phyloP scores from a whole-genome alignment of 345 rosid genomes.

The Sisymbrium irio region DNA sequence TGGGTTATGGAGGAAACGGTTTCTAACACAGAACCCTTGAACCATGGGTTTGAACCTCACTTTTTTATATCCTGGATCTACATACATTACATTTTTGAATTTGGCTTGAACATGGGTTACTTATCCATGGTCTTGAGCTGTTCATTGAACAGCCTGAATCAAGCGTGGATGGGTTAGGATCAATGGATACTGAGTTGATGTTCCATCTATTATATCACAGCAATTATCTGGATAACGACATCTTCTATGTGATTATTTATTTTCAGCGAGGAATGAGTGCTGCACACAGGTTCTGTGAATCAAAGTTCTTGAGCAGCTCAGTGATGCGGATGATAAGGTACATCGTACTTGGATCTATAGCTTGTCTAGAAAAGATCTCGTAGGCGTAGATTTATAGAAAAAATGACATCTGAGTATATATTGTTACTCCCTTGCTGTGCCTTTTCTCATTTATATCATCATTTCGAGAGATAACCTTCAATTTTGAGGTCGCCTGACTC shows the following conservation, averaged over 20 bases:
- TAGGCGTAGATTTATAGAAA: not conserved
- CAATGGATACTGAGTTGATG: not conserved
- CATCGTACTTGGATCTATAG: not conserved
- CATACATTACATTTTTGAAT: not conserved
- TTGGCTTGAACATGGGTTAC: not conserved
- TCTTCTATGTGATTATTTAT: slow-evolving; percentile 6
- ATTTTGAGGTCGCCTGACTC: slow-evolving; percentile 4
- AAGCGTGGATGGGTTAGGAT: not conserved
- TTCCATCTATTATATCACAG: not conserved
- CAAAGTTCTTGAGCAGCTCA: slow-evolving; percentile 71
- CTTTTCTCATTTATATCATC: not conserved
- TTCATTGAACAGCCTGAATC: not conserved
- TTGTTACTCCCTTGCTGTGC: not conserved
- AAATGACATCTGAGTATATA: not conserved
- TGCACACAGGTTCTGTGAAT: slow-evolving; percentile 74
- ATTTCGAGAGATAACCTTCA: not conserved
- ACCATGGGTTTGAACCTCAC: not conserved
- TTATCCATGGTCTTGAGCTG: slow-evolving; percentile 4
- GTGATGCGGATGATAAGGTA: slow-evolving; percentile 94
- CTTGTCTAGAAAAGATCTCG: not conserved
- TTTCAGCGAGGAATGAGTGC: slow-evolving; percentile 78
- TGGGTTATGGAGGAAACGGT: slow-evolving; percentile 1
- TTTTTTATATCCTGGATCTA: not conserved
- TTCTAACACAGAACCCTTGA: not conserved
- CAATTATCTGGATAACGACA: slow-evolving; percentile 12